Evolutionary conservation across 306 rosid genomes (phyloP), one percentile per base, ranked within the genome.

Genomic region (Alnus glutinosa): DNA sequence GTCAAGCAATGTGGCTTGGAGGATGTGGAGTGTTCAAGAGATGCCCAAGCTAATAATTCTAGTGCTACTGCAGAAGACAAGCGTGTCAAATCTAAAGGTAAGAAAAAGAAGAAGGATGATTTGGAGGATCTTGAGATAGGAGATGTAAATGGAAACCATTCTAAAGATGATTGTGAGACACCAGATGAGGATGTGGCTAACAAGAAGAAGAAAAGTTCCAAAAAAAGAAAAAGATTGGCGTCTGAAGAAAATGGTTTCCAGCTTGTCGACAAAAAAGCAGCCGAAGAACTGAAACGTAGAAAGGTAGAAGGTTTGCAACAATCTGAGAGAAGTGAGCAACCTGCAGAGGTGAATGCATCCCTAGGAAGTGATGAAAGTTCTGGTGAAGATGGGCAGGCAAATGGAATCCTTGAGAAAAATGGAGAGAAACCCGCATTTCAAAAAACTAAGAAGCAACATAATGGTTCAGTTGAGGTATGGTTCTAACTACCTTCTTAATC

Each of bases 401-500:
- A 85, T 79, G 88, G 83, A 50, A 52, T 75, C 73, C n/a, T 62
- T 62, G 89, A 83, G 37, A 83, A 75, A 76, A 75, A 52, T 76
- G 83, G 50, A 28, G 90, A 86, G 78, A 89, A 86, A 76, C 61
- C 86, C 76, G 87, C 86, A 23, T 63, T 11, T 12, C 85, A 83
- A 74, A 90, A 64, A 70, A 73, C 87, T 47, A 90, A 86, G 89
- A 92, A 90, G 75, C 88, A 85, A 36, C 69, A 49, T 54, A 83
- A 85, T 75, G 94, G 85, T 80, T 89, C 94, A 55, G 80, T 74
- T 52, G 98, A 92, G 98, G 97, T 94, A 87, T 72, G 5, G 44
- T 49, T 50, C 39, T 83, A 23, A 14, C 23, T 75, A 44, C 63
- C 34, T 61, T 32, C 52, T 75, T 47, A 58, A 23, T 59, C 30